Evolutionary conservation across 2,329 filamentous ascomycete species (phyloP), one percentile per base, ranked within the genome.

Genomic region (Purpureocillium lavendulum): DNA sequence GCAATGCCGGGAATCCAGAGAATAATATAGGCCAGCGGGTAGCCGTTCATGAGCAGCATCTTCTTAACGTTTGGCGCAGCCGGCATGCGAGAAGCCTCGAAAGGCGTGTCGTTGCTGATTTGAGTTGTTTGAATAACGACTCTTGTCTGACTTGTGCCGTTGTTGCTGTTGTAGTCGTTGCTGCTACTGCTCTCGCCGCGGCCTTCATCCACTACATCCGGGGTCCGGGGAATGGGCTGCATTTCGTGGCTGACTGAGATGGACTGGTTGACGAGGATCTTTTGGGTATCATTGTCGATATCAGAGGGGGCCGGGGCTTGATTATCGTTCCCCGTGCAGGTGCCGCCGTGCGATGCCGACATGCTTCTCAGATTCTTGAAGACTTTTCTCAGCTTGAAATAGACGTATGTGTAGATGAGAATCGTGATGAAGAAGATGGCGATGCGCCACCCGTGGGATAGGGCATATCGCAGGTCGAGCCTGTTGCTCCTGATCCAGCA

Each of bases 371-470:
- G n/a, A n/a, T n/a, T n/a, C n/a, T n/a, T n/a, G n/a, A n/a, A n/a
- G n/a, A n/a, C n/a, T n/a, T n/a, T n/a, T n/a, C n/a, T 33, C 13
- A 31, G 39, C 36, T 42, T 44, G 14, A 48, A 41, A 13, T 64
- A 65, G 30, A 68, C 58, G 40, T 59, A 62, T 3, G 57, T 51
- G 43, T 67, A 67, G 32, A 66, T 62, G 35, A 42, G 51, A 17
- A 65, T 51, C 4, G 61, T 62, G 13, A 51, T 49, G 21, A 61
- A 32, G 41, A 68, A 63, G 33, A 67, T 64, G 30, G 53, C 52
- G 37, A 67, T 58, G 21, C 65, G 58, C 64, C 64, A 67, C 24
- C 57, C 63, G 41, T 68, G 64, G 2, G 60, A 65, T 15, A 68
- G 53, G 2, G 49, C 58, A 41, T 67, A 68, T 14, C 65, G 61